Conservation (phyloP, 768 basidiomycete genomes). For the Boletus patriciae region DNA sequence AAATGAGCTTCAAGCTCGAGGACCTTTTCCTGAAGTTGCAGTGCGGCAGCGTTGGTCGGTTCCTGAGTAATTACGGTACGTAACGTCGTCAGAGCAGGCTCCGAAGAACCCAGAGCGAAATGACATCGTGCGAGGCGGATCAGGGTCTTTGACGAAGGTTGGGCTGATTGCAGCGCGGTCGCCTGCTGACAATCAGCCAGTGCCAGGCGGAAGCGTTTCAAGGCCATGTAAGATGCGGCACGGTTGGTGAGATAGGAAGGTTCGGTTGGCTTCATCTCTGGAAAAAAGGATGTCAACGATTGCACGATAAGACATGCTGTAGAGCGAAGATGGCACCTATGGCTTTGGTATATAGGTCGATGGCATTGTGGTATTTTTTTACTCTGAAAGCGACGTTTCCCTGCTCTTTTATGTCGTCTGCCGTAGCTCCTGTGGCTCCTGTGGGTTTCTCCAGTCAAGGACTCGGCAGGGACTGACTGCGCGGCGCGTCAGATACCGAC, state of each 20-base stretch:
- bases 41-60: constrained; percentile 56
- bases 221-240: constrained; percentile 80
- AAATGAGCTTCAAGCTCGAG: constrained; percentile 64
- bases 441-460: constrained; percentile 17
- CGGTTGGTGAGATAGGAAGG: constrained; percentile 82
- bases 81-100: constrained; percentile 65
- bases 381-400: constrained; percentile 77
- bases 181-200: constrained; percentile 80
- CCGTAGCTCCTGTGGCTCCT: constrained; percentile 43
- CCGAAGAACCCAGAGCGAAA: constrained; percentile 69
- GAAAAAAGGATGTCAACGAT: constrained; percentile 4
- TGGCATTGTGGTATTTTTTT: constrained; percentile 62
- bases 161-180: constrained; percentile 56
- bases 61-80: constrained; percentile 62
- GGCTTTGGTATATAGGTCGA: constrained; percentile 72
- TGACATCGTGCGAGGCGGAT: constrained; percentile 84
- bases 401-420: constrained; percentile 65
- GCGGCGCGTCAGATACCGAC: constrained; percentile 16
- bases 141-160: constrained; percentile 74
- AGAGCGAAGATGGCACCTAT: constrained; percentile 47
- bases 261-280: constrained; percentile 62
- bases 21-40: constrained; percentile 62
- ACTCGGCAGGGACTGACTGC: constrained; percentile 9
- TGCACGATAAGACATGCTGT: constrained; percentile 23
- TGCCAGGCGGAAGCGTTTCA: constrained; percentile 74